A percentile compares a stretch with the other conserved stretches of the same genome.
These are phyloP conservation scores for Cladosporium halotolerans DNA, from an alignment of 2,329 filamentous ascomycete genomes.

Conservation along the genomic window DNA sequence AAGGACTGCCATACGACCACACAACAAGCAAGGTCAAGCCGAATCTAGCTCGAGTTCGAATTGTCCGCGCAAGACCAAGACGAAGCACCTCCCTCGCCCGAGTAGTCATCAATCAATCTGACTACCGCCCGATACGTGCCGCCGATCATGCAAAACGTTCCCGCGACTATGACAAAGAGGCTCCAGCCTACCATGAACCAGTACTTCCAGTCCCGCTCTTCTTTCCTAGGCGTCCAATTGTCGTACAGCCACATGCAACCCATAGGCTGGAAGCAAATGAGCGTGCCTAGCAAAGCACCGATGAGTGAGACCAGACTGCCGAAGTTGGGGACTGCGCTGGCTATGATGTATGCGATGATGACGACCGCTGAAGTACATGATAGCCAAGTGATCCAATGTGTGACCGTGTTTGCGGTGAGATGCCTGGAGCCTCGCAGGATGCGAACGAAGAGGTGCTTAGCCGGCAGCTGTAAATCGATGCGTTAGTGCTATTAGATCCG, in stretches of 20 bases:
- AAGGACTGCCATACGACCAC: no score
- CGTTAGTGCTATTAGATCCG: constrained; percentile 22
- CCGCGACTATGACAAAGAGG: constrained; percentile 32
- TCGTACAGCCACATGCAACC: constrained; percentile 42
- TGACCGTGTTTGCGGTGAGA: constrained; percentile 44
- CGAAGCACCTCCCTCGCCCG: background rate
- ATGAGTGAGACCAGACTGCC: constrained; percentile 21
- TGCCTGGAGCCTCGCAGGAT: constrained; percentile 48
- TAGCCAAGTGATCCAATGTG: constrained; percentile 50
- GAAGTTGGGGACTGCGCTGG: constrained; percentile 24
- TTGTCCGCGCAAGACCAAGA: constrained; percentile 5
- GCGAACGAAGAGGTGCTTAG: constrained; percentile 53
- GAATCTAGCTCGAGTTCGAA: background rate
- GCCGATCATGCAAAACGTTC: constrained; percentile 39
- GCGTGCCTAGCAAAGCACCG: constrained; percentile 22
- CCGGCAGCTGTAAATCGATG: constrained; percentile 43
- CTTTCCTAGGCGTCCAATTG: constrained; percentile 30
- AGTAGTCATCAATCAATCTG: constrained; percentile 10
- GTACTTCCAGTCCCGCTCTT: constrained; percentile 16
- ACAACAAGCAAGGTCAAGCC: no score
- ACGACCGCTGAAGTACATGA: constrained; percentile 15
- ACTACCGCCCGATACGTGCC: constrained; percentile 42
- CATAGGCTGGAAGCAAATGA: constrained; percentile 26
- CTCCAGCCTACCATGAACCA: constrained; percentile 17
- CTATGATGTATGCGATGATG: constrained; percentile 23